Conservation (phyloP, 768 basidiomycete species). For the Daedaleopsis nitida region DNA sequence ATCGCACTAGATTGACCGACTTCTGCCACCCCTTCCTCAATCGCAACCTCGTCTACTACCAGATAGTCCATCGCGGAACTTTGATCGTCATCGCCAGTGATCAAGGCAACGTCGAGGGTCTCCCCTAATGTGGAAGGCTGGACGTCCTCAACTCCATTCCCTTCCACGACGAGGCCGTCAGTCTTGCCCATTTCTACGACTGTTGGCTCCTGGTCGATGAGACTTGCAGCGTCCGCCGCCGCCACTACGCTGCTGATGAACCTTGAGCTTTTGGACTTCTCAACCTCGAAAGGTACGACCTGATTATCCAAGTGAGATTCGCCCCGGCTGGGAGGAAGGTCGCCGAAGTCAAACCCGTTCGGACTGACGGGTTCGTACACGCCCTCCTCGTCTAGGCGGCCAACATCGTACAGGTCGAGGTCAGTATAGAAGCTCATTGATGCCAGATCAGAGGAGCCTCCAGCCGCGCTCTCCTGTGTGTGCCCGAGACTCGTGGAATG, state of each 20-base stretch:
- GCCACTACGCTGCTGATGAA: no score
- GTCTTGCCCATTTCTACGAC: not conserved
- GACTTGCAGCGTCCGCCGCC: not conserved
- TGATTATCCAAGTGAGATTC: not conserved
- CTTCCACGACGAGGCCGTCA: not conserved
- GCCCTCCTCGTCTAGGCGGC: conserved; percentile 1
- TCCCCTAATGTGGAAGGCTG: not conserved
- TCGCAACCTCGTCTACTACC: conserved; percentile 38
- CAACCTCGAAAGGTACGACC: not conserved
- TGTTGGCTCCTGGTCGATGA: not conserved
- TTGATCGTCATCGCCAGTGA: not conserved
- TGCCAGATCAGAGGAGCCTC: not conserved
- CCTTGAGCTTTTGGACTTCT: not conserved
- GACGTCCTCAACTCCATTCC: conserved; percentile 5
- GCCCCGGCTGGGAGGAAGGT: conserved; percentile 14
- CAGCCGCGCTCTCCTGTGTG: no score
- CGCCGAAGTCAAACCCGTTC: conserved; percentile 19
- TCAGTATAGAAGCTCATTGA: not conserved
- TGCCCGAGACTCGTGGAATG: not conserved
- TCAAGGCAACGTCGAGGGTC: conserved; percentile 1
- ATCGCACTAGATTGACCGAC: conserved; percentile 25
- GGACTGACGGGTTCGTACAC: conserved; percentile 17
- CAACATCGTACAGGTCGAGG: conserved; percentile 13
- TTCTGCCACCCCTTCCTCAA: conserved; percentile 34
- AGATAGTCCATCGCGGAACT: conserved; percentile 19